Evolutionary conservation across 164 flowering plant species (phyloP).

Genomic region (Liriodendron chinense): DNA sequence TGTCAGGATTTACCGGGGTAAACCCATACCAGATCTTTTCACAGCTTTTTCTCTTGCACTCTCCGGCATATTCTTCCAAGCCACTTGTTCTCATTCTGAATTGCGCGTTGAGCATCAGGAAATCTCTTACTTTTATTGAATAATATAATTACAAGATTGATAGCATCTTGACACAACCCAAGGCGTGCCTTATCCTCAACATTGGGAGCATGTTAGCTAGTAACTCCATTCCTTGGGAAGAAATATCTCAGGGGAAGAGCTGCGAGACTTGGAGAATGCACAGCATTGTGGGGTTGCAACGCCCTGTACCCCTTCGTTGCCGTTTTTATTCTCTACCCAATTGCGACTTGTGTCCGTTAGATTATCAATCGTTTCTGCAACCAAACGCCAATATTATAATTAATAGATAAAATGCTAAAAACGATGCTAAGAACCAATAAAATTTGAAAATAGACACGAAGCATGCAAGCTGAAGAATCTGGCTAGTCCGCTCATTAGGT

Average conservation of each 20-base stretch:
- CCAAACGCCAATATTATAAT: neutral
- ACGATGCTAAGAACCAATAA: neutral
- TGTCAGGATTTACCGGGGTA: too few relatives aligned
- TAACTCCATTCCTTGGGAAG: slow-evolving; percentile 94
- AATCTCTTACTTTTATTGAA: neutral
- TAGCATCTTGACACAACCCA: neutral
- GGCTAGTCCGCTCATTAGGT: too few relatives aligned
- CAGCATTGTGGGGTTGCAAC: neutral
- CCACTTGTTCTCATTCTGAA: too few relatives aligned
- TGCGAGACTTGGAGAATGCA: slow-evolving; percentile 15
- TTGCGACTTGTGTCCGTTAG: slow-evolving; percentile 9
- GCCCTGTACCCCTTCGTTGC: slow-evolving; percentile 7
- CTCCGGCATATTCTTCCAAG: too few relatives aligned
- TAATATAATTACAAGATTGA: neutral
- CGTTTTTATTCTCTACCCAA: slow-evolving; percentile 15
- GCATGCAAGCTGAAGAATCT: too few relatives aligned
- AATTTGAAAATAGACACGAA: too few relatives aligned
- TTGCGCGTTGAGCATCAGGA: neutral
- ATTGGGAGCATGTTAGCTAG: slow-evolving; percentile 23
- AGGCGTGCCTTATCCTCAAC: neutral
- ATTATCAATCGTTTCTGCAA: slow-evolving; percentile 29
- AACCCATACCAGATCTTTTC: too few relatives aligned
- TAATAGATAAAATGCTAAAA: neutral
- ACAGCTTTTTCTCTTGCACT: too few relatives aligned
- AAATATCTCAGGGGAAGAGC: slow-evolving; percentile 49